A percentile compares a stretch with the other conserved stretches of the same genome.
phyloP scores from a whole-genome alignment of 1,139 yeast genomes.

The Debaryomyces nepalensis region DNA sequence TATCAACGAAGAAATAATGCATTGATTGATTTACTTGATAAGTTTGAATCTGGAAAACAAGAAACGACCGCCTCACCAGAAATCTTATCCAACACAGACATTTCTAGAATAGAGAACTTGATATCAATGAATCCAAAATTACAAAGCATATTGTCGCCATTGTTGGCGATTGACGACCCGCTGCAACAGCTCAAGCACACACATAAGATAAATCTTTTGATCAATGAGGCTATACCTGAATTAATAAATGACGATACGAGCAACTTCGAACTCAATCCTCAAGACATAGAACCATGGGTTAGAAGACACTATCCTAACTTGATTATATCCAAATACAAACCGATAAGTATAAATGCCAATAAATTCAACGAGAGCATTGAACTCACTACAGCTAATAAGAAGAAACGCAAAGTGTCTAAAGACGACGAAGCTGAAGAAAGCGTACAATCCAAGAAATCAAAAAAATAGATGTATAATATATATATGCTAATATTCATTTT shows the following conservation, averaged over 20 bases:
- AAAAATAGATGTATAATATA: slow-evolving; percentile 3
- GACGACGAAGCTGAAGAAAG: slow-evolving; percentile 11
- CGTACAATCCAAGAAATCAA: slow-evolving; percentile 3
- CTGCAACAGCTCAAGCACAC: slow-evolving; percentile 14
- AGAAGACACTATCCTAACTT: slow-evolving; percentile 42
- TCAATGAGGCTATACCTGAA: slow-evolving; percentile 43
- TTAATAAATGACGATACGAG: slow-evolving; percentile 44
- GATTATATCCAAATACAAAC: slow-evolving; percentile 40
- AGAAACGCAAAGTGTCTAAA: slow-evolving; percentile 17
- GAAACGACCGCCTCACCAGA: slow-evolving; percentile 9
- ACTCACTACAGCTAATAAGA: slow-evolving; percentile 13
- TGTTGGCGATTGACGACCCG: slow-evolving; percentile 15
- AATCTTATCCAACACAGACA: slow-evolving; percentile 17
- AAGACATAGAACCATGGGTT: slow-evolving; percentile 44
- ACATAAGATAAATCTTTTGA: slow-evolving; percentile 21
- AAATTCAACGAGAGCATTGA: slow-evolving; percentile 8
- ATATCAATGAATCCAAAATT: slow-evolving; percentile 29
- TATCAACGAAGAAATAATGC: slow-evolving; percentile 47
- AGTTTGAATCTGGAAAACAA: slow-evolving; percentile 21
- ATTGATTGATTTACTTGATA: slow-evolving; percentile 34
- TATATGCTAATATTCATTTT: neutral
- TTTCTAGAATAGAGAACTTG: slow-evolving; percentile 29
- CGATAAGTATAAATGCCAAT: slow-evolving; percentile 27
- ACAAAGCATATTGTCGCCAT: slow-evolving; percentile 21
- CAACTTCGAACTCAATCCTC: slow-evolving; percentile 43